Percentiles rank a stretch among this genome's conserved stretches.
Evolutionary conservation across 2,329 filamentous ascomycete species (phyloP).

Genomic region (Colletotrichum neosansevieriae): DNA sequence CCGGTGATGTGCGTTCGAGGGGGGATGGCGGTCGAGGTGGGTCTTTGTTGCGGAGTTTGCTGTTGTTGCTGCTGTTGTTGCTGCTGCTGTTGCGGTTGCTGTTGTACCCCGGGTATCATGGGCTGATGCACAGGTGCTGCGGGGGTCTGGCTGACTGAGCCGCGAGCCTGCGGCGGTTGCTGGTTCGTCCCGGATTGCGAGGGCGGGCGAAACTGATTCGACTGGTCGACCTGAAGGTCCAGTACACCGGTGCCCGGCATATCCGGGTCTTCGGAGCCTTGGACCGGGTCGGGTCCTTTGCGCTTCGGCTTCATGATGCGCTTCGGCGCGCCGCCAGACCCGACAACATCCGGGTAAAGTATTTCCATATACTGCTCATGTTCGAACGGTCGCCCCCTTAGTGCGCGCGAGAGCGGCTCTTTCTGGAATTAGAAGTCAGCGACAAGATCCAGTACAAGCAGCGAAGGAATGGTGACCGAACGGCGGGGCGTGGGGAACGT

Average conservation of each 20-base stretch:
- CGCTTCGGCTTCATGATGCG: conserved; percentile 68
- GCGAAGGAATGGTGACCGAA: neutral
- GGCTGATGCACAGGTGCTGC: conserved; percentile 42
- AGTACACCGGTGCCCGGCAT: conserved; percentile 62
- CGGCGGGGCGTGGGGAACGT: neutral
- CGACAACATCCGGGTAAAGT: conserved; percentile 70
- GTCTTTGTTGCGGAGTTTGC: conserved; percentile 43
- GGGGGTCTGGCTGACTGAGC: conserved; percentile 48
- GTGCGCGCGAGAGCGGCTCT: conserved; percentile 68
- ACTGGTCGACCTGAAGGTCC: conserved; percentile 55
- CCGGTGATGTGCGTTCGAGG: conserved; percentile 55
- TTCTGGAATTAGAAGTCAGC: conserved; percentile 54
- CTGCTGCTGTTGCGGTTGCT: conserved; percentile 39
- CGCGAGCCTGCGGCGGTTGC: conserved; percentile 44
- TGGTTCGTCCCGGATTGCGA: conserved; percentile 40
- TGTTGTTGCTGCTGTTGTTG: conserved; percentile 40
- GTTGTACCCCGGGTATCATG: conserved; percentile 43
- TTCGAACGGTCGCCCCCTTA: conserved; percentile 69
- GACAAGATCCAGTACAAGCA: neutral
- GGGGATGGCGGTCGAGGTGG: conserved; percentile 52
- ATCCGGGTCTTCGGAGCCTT: conserved; percentile 58
- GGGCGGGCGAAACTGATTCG: conserved; percentile 42
- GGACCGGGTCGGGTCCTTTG: conserved; percentile 60
- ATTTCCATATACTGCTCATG: conserved; percentile 72
- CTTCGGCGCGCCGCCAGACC: conserved; percentile 70